A percentile compares a stretch with the other conserved stretches of the same genome.
These are phyloP conservation scores for Fremontodendron californicum DNA, from an alignment of 345 rosid species.

Conservation along the genomic window DNA sequence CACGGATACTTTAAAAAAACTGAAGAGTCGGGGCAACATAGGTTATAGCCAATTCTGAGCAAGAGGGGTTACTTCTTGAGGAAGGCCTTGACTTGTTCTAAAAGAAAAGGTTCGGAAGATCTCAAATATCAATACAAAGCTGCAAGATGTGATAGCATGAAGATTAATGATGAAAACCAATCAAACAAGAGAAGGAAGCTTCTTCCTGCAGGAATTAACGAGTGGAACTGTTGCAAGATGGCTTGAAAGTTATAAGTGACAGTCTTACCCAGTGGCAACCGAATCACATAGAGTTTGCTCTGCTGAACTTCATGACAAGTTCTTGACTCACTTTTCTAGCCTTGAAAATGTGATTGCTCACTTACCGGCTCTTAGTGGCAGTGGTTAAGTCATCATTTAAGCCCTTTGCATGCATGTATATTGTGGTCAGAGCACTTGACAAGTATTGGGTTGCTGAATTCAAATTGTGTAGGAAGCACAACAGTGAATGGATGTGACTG, in stretches of 20 bases:
- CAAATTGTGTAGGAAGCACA: not conserved
- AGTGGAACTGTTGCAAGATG: slow-evolving; percentile 65
- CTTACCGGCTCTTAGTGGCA: slow-evolving; percentile 43
- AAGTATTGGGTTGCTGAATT: not conserved
- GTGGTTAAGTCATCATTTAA: slow-evolving; percentile 15
- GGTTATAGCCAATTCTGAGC: slow-evolving; percentile 44
- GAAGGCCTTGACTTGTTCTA: slow-evolving; percentile 57
- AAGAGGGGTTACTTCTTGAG: slow-evolving; percentile 42
- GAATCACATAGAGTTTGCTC: slow-evolving; percentile 31
- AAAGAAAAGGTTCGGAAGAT: slow-evolving; percentile 39
- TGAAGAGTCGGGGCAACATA: too few species aligned
- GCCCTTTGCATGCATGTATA: not conserved
- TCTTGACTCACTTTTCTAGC: slow-evolving; percentile 53
- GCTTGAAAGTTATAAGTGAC: slow-evolving; percentile 59
- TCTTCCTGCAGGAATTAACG: slow-evolving; percentile 74
- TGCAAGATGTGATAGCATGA: slow-evolving; percentile 23
- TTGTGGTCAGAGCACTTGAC: not conserved
- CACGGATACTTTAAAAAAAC: too few species aligned
- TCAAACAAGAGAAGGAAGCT: slow-evolving; percentile 73
- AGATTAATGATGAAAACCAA: slow-evolving; percentile 32
- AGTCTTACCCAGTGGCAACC: slow-evolving; percentile 63
- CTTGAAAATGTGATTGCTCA: slow-evolving; percentile 62
- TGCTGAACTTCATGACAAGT: slow-evolving; percentile 49
- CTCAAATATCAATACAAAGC: slow-evolving; percentile 18
- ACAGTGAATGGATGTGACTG: not conserved